Percentiles rank a stretch among this genome's conserved stretches.
phyloP scores from a whole-genome alignment of 176 grass and related monocot genomes.

The Zizania latifolia region DNA sequence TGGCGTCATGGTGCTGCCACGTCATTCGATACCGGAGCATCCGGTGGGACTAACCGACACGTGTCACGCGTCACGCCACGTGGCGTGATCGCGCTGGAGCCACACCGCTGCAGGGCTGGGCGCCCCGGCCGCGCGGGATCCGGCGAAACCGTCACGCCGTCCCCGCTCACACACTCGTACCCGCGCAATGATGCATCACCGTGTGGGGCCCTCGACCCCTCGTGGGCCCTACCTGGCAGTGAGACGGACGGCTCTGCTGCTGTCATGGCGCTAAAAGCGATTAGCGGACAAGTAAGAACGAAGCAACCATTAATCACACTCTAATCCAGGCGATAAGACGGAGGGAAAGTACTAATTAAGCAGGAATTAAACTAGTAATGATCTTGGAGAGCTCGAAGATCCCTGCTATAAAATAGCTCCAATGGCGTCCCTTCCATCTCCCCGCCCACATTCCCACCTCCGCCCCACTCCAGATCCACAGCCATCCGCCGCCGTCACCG shows the following conservation, averaged over 20 bases:
- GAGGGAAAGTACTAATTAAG: background rate
- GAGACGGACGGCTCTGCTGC: background rate
- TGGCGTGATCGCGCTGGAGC: background rate
- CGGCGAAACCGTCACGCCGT: background rate
- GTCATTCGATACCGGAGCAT: background rate
- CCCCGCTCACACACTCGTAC: too few relatives aligned
- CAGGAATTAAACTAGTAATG: too few relatives aligned
- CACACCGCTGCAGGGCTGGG: fast-evolving
- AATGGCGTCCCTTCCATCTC: background rate
- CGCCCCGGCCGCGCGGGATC: background rate
- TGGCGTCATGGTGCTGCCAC: background rate
- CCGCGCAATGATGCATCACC: background rate
- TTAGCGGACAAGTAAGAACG: conserved; percentile 17
- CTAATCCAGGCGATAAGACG: background rate
- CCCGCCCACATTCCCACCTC: conserved; percentile 14
- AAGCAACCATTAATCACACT: conserved; percentile 5
- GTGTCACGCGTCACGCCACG: background rate
- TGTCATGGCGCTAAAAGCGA: background rate
- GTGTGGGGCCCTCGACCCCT: background rate
- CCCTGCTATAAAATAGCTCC: conserved; percentile 43
- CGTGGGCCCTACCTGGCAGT: background rate
- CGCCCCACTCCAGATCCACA: background rate
- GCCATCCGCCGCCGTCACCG: background rate
- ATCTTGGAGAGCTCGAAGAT: background rate
- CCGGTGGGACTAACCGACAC: background rate